A percentile compares a stretch with the other conserved stretches of the same genome.
Conservation (phyloP, 257 asterid genomes). For the Mitragyna speciosa region DNA sequence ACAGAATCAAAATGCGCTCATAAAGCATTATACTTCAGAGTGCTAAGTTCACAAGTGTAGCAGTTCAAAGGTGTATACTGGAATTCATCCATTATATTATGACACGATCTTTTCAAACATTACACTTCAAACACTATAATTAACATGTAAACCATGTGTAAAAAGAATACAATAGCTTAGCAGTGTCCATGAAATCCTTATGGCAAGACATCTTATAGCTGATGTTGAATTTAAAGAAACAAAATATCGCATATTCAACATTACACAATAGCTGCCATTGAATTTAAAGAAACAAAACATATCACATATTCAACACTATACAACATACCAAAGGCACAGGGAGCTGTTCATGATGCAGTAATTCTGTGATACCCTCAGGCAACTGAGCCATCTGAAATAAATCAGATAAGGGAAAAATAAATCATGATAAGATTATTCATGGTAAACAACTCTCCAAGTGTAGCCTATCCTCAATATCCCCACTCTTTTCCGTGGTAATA, state of each 20-base stretch:
- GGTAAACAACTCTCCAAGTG: not conserved
- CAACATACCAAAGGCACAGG: constrained; percentile 73
- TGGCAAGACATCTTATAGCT: not conserved
- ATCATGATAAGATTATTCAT: not conserved
- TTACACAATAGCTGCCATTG: constrained; percentile 13
- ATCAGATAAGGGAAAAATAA: too few relatives aligned
- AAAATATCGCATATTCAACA: not conserved
- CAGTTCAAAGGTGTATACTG: not conserved
- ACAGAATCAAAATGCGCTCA: not conserved
- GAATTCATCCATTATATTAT: not conserved
- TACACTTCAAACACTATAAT: not conserved
- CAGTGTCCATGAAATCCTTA: not conserved
- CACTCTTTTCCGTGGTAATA: not conserved
- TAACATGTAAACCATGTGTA: not conserved
- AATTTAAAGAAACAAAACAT: not conserved
- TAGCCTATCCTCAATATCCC: not conserved
- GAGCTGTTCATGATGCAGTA: constrained; percentile 69
- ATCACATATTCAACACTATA: not conserved
- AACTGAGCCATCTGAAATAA: constrained; percentile 83
- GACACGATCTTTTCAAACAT: not conserved
- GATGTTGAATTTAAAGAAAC: not conserved
- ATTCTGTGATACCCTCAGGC: constrained; percentile 89
- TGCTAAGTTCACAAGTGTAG: not conserved
- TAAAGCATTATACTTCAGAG: not conserved
- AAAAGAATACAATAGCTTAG: not conserved